phyloP scores from a whole-genome alignment of 2,329 filamentous ascomycete species.

The Diplodia corticola region DNA sequence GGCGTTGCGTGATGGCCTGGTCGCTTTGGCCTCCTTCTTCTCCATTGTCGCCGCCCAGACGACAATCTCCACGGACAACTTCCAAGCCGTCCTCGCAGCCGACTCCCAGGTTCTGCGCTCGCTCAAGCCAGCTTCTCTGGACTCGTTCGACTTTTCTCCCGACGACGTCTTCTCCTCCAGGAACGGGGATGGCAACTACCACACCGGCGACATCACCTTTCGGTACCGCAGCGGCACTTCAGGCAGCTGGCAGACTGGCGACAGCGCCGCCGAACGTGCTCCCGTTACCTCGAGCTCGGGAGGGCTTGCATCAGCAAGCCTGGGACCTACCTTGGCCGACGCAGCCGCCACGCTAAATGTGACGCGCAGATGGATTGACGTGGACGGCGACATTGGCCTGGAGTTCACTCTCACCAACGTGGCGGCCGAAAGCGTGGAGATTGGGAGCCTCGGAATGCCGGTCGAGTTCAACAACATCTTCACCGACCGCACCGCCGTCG shows the following conservation, averaged over 20 bases:
- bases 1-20: background rate
- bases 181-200: conserved; percentile 56
- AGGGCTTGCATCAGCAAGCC: conserved; percentile 43
- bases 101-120: conserved; percentile 10
- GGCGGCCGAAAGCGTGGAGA: conserved; percentile 46
- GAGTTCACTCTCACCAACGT: conserved; percentile 54
- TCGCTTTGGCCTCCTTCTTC: background rate
- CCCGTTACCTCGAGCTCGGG: conserved; percentile 35
- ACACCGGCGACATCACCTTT: conserved; percentile 60
- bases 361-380: conserved; percentile 54
- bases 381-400: conserved; percentile 53
- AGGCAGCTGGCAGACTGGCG: conserved; percentile 48
- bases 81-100: background rate
- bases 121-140: background rate
- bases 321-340: conserved; percentile 46
- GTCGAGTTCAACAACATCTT: conserved; percentile 66
- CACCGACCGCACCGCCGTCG: conserved; percentile 49
- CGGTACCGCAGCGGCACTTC: conserved; percentile 50
- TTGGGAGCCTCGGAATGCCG: conserved; percentile 60
- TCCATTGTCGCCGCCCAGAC: background rate
- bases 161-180: conserved; percentile 52
- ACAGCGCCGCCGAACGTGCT: conserved; percentile 48
- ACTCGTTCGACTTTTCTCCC: conserved; percentile 57
- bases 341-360: conserved; percentile 46
- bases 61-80: conserved; percentile 9